Evolutionary conservation across 2,329 filamentous ascomycete species (phyloP), one percentile per base, ranked within the genome.

Genomic region (Cordyceps cicadae): DNA sequence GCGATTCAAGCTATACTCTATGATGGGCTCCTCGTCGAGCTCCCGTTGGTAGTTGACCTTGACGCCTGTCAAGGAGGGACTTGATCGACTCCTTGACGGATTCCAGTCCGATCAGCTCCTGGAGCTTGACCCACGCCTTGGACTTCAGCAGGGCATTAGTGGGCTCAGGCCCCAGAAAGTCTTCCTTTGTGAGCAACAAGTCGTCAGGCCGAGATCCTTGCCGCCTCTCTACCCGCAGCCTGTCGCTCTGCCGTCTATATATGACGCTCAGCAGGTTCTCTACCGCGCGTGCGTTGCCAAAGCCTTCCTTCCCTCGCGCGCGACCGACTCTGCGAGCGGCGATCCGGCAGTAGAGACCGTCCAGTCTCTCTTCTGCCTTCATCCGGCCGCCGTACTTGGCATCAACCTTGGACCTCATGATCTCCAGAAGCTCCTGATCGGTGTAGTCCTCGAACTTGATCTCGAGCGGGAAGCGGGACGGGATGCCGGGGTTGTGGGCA

Each of bases 131-230:
- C 83, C 86, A 90, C 0, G 86, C 80, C 0, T 71, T 64, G 51
- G 79, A 86, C 5, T 74, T 74, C 0, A 72, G 61, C 1, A 90
- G 71, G 0, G 79, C 82, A 1, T 74, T 66, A 0, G 77, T 77
- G 0, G 87, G 88, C 59, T 89, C 82, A 0, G 86, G 87, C 0
- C 89, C 89, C 8, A 92, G 85, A 0, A 92, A 69, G 63, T 93
- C 89, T 67, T 88, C 83, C 63, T 83, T 84, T 0, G 78, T 85
- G 0, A 92, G 72, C 0, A 82, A 63, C 1, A 86, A 70, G 63
- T 88, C 85, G 60, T 90, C 79, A 0, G 84, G 76, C 0, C 65
- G 67, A 0, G 21, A 26, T 0, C 75, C 74, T 0, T 62, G 43
- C 12, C 72, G 74, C 2, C 83, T 75, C 62, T 85, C 78, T 3